Conservation (phyloP, 1,284 basidiomycete species). For the Mycena sp. region DNA sequence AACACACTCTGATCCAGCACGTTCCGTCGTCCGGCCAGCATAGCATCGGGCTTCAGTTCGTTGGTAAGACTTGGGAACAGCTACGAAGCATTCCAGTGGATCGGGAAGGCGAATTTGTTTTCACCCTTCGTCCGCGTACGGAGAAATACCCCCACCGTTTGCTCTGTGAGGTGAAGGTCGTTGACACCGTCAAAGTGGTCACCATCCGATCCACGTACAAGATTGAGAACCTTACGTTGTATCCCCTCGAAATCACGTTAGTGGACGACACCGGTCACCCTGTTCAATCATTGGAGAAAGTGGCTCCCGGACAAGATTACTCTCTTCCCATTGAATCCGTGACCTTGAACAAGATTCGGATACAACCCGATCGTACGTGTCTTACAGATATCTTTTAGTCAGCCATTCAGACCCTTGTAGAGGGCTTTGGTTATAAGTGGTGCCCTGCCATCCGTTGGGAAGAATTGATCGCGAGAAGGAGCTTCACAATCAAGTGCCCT, state of each 20-base stretch:
- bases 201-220: conserved; percentile 95
- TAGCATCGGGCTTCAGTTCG: conserved; percentile 84
- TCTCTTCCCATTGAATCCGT: conserved; percentile 94
- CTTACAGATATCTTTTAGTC: conserved; percentile 20
- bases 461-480: conserved; percentile 83
- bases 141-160: conserved; percentile 85
- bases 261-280: conserved; percentile 90
- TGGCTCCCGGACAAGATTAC: conserved; percentile 88
- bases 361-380: conserved; percentile 91
- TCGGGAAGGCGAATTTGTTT: conserved; percentile 92
- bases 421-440: conserved; percentile 97
- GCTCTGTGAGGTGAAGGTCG: conserved; percentile 90
- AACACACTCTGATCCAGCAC: conserved; percentile 61
- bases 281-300: conserved; percentile 84
- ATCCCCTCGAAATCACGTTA: conserved; percentile 93
- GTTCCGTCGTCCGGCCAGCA: conserved; percentile 84
- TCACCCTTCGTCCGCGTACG: conserved; percentile 83
- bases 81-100: conserved; percentile 93
- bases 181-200: conserved; percentile 95
- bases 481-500: conserved; percentile 87
- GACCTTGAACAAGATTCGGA: conserved; percentile 82
- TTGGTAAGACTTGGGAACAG: conserved; percentile 92
- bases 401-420: conserved; percentile 49
- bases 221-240: conserved; percentile 91
- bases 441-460: conserved; percentile 92